phyloP scores from a whole-genome alignment of 208 protist genomes.

The Leishmania amazonensis region DNA sequence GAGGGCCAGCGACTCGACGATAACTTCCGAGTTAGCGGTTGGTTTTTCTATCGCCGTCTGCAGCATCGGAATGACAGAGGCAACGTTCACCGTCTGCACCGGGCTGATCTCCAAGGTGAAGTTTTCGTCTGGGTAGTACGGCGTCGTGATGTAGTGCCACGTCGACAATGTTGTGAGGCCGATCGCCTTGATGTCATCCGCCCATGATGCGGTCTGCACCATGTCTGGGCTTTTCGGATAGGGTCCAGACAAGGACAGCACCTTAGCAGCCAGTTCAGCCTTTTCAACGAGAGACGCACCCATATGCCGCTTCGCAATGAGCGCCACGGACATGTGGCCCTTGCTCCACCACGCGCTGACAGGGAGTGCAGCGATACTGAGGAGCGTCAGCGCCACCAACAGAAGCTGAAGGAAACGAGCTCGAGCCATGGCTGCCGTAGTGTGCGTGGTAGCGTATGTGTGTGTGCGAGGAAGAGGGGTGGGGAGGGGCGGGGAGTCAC shows the following conservation, averaged over 20 bases:
- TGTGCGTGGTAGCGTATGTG: neutral
- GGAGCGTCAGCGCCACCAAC: neutral
- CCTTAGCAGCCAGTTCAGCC: slow-evolving; percentile 8
- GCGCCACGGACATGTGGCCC: slow-evolving; percentile 59
- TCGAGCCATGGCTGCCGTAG: neutral
- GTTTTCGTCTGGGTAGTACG: slow-evolving; percentile 33
- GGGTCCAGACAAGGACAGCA: slow-evolving; percentile 26
- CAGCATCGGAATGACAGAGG: slow-evolving; percentile 34
- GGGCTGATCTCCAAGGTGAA: slow-evolving; percentile 22
- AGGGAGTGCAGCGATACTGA: neutral
- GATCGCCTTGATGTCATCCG: slow-evolving; percentile 45
- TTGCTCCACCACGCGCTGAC: slow-evolving; percentile 45
- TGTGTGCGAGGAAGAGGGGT: neutral
- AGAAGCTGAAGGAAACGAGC: neutral
- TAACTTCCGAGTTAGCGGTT: slow-evolving; percentile 1
- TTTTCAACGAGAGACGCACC: slow-evolving; percentile 10
- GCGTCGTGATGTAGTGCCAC: slow-evolving; percentile 60
- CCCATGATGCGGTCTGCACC: slow-evolving; percentile 49
- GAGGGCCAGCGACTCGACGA: slow-evolving; percentile 32
- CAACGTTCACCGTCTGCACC: slow-evolving; percentile 39
- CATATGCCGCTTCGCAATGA: slow-evolving; percentile 51
- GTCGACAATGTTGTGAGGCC: slow-evolving; percentile 33
- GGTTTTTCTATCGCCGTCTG: slow-evolving; percentile 16
- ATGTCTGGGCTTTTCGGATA: slow-evolving; percentile 48
- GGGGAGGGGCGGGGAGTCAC: no score